A percentile compares a stretch with the other conserved stretches of the same genome.
Evolutionary conservation across 352 stramenopile species (phyloP).

Genomic region (Globisporangium perplexum): DNA sequence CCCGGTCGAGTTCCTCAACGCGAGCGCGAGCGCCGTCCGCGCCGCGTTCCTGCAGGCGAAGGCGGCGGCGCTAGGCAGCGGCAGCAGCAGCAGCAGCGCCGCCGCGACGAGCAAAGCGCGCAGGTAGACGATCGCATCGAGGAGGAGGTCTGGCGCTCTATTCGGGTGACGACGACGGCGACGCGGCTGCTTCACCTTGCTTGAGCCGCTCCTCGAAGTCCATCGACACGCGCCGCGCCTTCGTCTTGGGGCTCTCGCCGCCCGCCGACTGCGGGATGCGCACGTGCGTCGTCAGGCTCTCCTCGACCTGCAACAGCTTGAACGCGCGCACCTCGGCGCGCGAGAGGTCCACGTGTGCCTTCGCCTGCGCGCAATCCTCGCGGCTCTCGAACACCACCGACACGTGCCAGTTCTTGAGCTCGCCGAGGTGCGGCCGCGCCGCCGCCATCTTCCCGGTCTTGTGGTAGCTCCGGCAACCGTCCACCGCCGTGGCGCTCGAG

Average conservation of each 20-base stretch:
- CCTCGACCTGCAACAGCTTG: slow-evolving; percentile 73
- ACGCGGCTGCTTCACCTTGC: slow-evolving; percentile 3
- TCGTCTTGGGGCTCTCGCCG: slow-evolving; percentile 15
- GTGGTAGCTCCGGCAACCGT: slow-evolving; percentile 52
- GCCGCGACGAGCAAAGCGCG: neutral
- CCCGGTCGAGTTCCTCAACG: slow-evolving; percentile 75
- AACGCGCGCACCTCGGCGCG: slow-evolving; percentile 71
- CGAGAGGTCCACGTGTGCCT: slow-evolving; percentile 67
- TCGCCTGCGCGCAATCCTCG: slow-evolving; percentile 60
- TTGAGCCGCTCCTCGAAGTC: slow-evolving; percentile 13
- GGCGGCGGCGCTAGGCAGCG: slow-evolving; percentile 35
- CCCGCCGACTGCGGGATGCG: slow-evolving; percentile 44
- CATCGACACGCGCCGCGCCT: slow-evolving; percentile 21
- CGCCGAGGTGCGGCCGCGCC: slow-evolving; percentile 9
- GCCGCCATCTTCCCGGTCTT: slow-evolving; percentile 28
- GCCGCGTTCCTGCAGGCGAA: slow-evolving; percentile 54
- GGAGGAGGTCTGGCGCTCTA: too few species aligned
- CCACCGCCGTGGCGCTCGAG: slow-evolving; percentile 43
- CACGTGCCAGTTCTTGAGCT: slow-evolving; percentile 50
- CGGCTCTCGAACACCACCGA: slow-evolving; percentile 54
- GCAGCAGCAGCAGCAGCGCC: slow-evolving; percentile 12
- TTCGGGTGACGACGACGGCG: too few species aligned
- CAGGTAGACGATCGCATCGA: too few species aligned
- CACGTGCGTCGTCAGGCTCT: slow-evolving; percentile 56
- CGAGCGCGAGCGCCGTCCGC: slow-evolving; percentile 47